A percentile compares a stretch with the other conserved stretches of the same genome.
Conservation (phyloP, 2,329 filamentous ascomycete species). For the Penicillium janthinellum region DNA sequence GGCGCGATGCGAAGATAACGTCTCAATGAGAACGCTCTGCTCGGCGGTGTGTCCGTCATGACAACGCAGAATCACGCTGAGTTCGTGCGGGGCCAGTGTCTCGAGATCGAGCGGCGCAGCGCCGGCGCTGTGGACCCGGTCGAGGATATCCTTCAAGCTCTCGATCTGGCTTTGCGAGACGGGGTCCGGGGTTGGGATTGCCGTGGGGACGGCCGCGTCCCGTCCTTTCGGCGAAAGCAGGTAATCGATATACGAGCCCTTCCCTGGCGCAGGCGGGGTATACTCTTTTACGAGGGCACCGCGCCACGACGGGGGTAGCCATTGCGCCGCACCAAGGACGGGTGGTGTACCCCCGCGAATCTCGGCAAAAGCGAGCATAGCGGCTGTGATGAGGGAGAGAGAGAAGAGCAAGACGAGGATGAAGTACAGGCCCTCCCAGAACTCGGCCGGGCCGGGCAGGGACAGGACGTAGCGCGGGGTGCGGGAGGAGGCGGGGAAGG, state of each 20-base stretch:
- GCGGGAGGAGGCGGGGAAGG: conserved; percentile 45
- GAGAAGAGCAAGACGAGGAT: conserved; percentile 62
- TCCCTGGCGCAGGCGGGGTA: conserved; percentile 26
- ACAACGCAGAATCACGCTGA: conserved; percentile 30
- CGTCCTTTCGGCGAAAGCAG: conserved; percentile 8
- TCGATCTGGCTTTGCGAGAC: conserved; percentile 10
- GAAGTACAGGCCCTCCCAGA: conserved; percentile 56
- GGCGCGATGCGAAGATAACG: conserved; percentile 9
- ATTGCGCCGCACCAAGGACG: conserved; percentile 56
- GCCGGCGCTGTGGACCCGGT: conserved; percentile 26
- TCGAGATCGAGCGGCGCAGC: conserved; percentile 24
- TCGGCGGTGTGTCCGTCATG: conserved; percentile 20
- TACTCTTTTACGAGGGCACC: conserved; percentile 45
- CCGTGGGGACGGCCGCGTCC: background rate
- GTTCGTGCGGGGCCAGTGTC: conserved; percentile 9
- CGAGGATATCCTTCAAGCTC: conserved; percentile 30
- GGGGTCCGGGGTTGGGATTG: background rate
- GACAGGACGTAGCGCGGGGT: conserved; percentile 71
- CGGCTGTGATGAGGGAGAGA: conserved; percentile 62
- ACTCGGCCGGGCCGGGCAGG: conserved; percentile 57
- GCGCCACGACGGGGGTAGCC: conserved; percentile 57
- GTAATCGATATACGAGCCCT: conserved; percentile 21
- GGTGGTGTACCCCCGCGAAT: conserved; percentile 60
- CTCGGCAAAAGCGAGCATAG: conserved; percentile 65
- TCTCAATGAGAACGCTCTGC: conserved; percentile 29